These are phyloP conservation scores for Colletotrichum camelliae DNA, from an alignment of 2,329 filamentous ascomycete species.

Conservation along the genomic window DNA sequence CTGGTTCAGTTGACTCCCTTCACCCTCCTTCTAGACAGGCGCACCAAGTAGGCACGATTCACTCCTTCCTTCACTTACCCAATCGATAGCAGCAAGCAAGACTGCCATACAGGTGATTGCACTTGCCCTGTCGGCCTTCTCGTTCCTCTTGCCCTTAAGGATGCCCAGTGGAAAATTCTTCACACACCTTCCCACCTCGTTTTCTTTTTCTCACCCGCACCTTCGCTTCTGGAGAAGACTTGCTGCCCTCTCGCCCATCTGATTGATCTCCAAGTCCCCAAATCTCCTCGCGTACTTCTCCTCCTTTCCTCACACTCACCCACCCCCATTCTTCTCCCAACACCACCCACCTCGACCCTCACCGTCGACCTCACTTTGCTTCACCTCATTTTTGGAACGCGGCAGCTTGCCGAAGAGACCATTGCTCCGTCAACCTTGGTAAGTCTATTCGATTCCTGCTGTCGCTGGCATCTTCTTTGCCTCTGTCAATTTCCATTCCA, in stretches of 20 bases:
- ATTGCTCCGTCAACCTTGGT: neutral
- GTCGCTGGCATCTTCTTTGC: neutral
- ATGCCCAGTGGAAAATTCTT: neutral
- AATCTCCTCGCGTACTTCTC: neutral
- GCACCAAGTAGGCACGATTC: neutral
- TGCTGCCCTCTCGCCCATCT: neutral
- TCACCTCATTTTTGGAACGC: constrained; percentile 12
- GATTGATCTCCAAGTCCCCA: neutral
- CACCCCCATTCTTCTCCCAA: neutral
- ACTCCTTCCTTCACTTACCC: neutral
- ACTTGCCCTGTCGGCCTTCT: neutral
- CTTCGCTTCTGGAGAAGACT: neutral
- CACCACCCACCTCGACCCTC: neutral
- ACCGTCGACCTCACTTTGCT: constrained; percentile 1
- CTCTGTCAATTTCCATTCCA: neutral
- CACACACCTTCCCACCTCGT: neutral
- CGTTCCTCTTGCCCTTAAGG: neutral
- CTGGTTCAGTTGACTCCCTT: neutral
- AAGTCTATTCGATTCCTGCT: neutral
- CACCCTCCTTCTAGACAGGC: neutral
- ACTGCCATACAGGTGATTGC: neutral
- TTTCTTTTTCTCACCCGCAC: neutral
- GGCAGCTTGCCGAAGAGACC: neutral
- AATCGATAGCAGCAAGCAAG: neutral
- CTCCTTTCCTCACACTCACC: neutral